These are phyloP conservation scores for Digitaria exilis DNA, from an alignment of 202 grass and related monocot genomes.

Conservation along the genomic window DNA sequence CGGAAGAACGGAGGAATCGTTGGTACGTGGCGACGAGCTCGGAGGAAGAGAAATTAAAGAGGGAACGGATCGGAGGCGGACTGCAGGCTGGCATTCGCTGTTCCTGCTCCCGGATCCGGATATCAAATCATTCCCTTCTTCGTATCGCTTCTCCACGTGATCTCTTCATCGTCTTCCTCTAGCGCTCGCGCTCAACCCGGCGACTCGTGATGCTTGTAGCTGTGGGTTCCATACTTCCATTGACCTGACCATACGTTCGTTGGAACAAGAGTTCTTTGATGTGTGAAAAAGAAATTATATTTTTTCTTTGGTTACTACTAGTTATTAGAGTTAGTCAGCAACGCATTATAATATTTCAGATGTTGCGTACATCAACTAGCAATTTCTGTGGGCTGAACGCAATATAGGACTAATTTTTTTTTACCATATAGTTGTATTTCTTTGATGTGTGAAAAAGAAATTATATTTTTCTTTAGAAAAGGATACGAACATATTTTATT, in stretches of 20 bases:
- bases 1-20: constrained; percentile 20
- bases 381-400: background rate
- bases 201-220: background rate
- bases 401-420: background rate
- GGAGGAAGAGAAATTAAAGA: background rate
- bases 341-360: background rate
- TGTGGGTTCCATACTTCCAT: background rate
- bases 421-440: background rate
- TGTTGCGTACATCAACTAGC: background rate
- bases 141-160: background rate
- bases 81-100: constrained; percentile 14
- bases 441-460: background rate
- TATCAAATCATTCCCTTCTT: background rate
- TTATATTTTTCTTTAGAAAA: background rate
- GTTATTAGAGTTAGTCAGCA: background rate
- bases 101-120: constrained; percentile 20
- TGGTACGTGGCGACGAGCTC: background rate
- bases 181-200: background rate
- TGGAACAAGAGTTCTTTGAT: background rate
- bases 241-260: background rate
- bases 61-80: too few species aligned
- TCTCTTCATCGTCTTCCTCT: background rate
- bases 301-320: too few species aligned
- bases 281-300: too few species aligned
- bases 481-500: background rate